Percentiles rank a stretch among this genome's conserved stretches.
These are phyloP conservation scores for Fusarium transvaalense DNA, from an alignment of 2,329 filamentous ascomycete species.

Conservation along the genomic window DNA sequence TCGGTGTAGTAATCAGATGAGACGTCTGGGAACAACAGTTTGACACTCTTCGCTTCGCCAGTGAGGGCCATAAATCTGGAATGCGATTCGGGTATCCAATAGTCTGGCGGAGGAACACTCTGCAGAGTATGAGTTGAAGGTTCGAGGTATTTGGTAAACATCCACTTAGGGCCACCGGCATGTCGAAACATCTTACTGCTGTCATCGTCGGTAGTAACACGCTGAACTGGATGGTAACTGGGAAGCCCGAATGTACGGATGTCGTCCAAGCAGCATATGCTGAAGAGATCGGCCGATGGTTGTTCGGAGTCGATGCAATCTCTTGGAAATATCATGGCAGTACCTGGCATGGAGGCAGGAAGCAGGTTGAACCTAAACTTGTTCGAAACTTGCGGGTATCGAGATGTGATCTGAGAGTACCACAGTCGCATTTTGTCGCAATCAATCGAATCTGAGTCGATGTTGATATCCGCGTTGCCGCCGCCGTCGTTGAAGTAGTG, in stretches of 20 bases:
- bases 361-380: not conserved
- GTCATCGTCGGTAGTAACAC: too few relatives aligned
- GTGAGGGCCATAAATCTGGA: not conserved
- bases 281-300: not conserved
- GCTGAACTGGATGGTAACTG: not conserved
- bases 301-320: not conserved
- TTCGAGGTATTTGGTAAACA: not conserved
- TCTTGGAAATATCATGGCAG: not conserved
- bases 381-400: accelerated
- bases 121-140: too few relatives aligned
- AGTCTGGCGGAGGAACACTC: not conserved
- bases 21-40: not conserved
- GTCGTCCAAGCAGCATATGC: not conserved
- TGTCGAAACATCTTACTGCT: accelerated
- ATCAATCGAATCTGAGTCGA: too few relatives aligned
- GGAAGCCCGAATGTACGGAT: not conserved
- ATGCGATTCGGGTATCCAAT: not conserved
- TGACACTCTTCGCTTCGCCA: not conserved
- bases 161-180: not conserved
- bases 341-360: conserved; percentile 4
- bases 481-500: too few relatives aligned
- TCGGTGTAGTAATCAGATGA: not conserved
- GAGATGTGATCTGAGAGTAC: not conserved
- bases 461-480: too few relatives aligned
- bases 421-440: not conserved